phyloP scores from a whole-genome alignment of 2,329 filamentous ascomycete species.

The Alternaria sp. region DNA sequence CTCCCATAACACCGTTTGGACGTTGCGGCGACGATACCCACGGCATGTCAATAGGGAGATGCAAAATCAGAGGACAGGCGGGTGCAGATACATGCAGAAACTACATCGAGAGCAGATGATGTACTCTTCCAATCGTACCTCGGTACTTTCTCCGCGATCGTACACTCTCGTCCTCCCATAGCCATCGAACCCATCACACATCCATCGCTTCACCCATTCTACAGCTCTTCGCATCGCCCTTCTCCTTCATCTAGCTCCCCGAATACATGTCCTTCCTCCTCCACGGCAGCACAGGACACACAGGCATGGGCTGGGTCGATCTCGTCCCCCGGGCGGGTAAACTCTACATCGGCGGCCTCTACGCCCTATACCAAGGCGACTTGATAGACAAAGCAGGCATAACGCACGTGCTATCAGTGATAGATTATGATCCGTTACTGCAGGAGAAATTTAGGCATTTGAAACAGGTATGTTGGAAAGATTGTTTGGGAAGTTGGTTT shows the following conservation, averaged over 20 bases:
- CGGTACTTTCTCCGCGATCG: background rate
- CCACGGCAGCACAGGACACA: conserved; percentile 37
- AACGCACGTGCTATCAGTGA: conserved; percentile 42
- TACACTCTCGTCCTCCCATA: background rate
- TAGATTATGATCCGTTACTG: conserved; percentile 41
- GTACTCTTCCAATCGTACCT: background rate
- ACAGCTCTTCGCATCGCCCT: too few relatives aligned
- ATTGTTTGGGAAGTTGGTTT: too few relatives aligned
- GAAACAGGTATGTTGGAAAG: conserved; percentile 17
- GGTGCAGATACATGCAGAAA: background rate
- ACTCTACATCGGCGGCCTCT: conserved; percentile 52
- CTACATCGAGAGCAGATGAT: background rate
- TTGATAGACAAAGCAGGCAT: conserved; percentile 40
- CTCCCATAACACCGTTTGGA: too few relatives aligned
- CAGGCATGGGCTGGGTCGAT: conserved; percentile 49
- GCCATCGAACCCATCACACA: background rate
- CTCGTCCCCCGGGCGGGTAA: conserved; percentile 41
- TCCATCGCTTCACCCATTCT: background rate
- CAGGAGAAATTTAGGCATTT: conserved; percentile 35
- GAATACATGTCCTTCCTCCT: conserved; percentile 40
- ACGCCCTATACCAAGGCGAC: conserved; percentile 50
- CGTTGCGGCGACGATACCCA: background rate
- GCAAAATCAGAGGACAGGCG: background rate
- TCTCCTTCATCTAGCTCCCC: too few relatives aligned
- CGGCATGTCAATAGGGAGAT: background rate